phyloP scores from a whole-genome alignment of 345 rosid species.

The Geranium rotundifolium region DNA sequence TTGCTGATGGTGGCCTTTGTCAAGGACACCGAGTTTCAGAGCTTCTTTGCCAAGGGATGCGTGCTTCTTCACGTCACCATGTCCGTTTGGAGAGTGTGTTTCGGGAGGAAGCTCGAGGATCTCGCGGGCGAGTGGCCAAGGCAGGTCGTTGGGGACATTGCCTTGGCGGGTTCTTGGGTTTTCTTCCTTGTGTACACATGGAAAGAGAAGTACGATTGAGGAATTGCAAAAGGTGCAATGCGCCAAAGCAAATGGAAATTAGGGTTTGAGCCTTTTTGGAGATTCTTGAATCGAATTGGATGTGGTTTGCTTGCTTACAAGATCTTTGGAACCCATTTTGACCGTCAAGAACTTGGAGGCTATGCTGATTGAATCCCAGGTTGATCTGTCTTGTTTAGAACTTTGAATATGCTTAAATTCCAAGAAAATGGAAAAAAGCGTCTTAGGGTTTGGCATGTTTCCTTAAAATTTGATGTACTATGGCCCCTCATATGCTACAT shows the following conservation, averaged over 20 bases:
- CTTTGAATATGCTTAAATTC: too few species aligned
- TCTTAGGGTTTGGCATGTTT: too few species aligned
- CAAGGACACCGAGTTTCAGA: constrained; percentile 64
- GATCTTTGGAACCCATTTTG: too few species aligned
- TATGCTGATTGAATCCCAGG: too few species aligned
- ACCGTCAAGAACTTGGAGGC: too few species aligned
- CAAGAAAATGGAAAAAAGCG: too few species aligned
- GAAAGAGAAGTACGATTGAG: constrained; percentile 87
- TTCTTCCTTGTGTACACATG: constrained; percentile 75
- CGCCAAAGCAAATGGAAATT: constrained; percentile 6
- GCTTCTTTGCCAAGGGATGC: constrained; percentile 77
- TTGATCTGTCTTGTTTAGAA: too few species aligned
- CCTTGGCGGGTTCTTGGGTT: constrained; percentile 69
- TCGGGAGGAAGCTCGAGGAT: constrained; percentile 57
- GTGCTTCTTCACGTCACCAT: constrained; percentile 54
- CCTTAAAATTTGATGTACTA: too few species aligned
- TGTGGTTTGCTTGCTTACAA: too few species aligned
- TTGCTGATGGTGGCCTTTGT: constrained; percentile 81
- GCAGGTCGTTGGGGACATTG: constrained; percentile 61
- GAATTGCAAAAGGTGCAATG: neutral
- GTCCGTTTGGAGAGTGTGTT: constrained; percentile 69
- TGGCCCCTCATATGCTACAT: too few species aligned
- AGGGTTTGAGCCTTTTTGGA: neutral
- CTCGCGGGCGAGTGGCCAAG: constrained; percentile 58
- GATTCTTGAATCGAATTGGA: neutral